Base-by-base conservation (phyloP, 495 filamentous ascomycete genomes). In the Sabuloglossum arenarium region DNA sequence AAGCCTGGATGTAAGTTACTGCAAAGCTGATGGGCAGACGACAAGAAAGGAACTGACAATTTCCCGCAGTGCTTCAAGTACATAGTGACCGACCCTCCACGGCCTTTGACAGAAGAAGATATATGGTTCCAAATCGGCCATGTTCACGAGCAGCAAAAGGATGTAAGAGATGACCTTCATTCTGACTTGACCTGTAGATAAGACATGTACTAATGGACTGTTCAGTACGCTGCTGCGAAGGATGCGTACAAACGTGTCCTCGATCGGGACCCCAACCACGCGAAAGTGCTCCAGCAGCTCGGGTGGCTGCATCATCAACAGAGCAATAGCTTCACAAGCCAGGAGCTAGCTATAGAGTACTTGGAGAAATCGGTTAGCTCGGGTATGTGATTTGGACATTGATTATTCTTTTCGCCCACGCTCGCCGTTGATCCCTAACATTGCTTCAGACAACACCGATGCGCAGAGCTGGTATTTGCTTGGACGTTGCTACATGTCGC, bases 81-180 rank as follows among this genome's bases (percentile, higher is more conserved):
- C 66, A 99, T 99, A 58, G 87, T 96, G 55, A 85, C 79, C 56
- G 87, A 94, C 49, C 93, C 91, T 21, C 91, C 91, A 9, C 78
- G 87, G 3, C 91, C 91, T 16, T 69, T 99, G 66, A 97, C 88
- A 0, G 89, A 97, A 65, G 91, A 96, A 66, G 91, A 99, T 63
- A 99, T 99, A 58, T 97, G 90, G 90, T 99, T 99, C 70, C 91
- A 99, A 67, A 97, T 99, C 61, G 91, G 91, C 25, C 91, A 99
- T 68, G 91, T 99, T 50, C 87, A 99, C 65, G 91, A 99, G 62
- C 93, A 97, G 62, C 90, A 96, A 66, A 97, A 97, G 74, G 91
- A 98, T 62, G 91, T 96, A 73, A 69, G 91, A 78, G 12, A 34
- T 42, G 14, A 50, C 19, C 46, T 34, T 21, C 30, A 43, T 16